A percentile compares a stretch with the other conserved stretches of the same genome.
Conservation (phyloP, 345 rosid genomes). For the Eucalyptus tenuipes region DNA sequence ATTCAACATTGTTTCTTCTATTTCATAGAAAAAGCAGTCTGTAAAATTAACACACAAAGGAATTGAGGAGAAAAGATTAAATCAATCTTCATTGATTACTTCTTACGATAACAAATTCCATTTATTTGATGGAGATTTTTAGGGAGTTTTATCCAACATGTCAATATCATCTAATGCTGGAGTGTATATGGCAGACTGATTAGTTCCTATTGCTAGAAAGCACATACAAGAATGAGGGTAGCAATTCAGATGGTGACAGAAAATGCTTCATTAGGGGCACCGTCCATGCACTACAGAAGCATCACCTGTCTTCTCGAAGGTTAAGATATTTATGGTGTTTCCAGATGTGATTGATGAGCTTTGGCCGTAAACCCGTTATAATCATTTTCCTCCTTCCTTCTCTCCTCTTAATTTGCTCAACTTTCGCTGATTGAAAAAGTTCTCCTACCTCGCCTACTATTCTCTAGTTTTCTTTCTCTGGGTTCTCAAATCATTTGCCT, state of each 20-base stretch:
- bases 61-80: constrained; percentile 27
- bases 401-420: too few relatives aligned
- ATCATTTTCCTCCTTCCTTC: too few relatives aligned
- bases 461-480: too few relatives aligned
- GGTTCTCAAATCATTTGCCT: background rate
- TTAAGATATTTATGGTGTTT: background rate
- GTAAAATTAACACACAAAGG: constrained; percentile 53
- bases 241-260: constrained; percentile 1
- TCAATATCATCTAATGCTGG: constrained; percentile 30
- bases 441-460: too few relatives aligned
- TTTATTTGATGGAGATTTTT: constrained; percentile 27
- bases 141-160: constrained; percentile 65
- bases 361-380: too few relatives aligned
- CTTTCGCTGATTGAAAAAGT: too few relatives aligned
- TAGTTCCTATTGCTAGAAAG: constrained; percentile 48
- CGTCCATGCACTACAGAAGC: constrained; percentile 30
- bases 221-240: constrained; percentile 14
- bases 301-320: constrained; percentile 46
- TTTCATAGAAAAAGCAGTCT: constrained; percentile 57
- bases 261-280: constrained; percentile 6
- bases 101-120: background rate
- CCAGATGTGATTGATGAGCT: too few relatives aligned
- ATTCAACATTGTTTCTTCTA: constrained; percentile 50
- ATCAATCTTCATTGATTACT: background rate
- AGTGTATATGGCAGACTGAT: constrained; percentile 49